These are phyloP conservation scores for Rubia yunnanensis DNA, from an alignment of 257 asterid species.

Conservation along the genomic window DNA sequence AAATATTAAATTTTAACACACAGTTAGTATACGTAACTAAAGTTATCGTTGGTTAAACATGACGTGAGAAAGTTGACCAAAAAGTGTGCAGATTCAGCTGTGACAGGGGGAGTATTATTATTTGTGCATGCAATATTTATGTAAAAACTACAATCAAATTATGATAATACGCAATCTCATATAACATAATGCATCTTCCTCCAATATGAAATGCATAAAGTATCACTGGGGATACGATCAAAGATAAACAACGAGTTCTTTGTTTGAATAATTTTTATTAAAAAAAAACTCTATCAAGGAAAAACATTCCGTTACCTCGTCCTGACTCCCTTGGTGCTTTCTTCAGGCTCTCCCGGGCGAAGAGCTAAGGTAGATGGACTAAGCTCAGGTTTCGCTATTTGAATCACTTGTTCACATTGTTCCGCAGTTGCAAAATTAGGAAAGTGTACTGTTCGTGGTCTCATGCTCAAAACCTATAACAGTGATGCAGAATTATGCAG, in stretches of 20 bases:
- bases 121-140: too few relatives aligned
- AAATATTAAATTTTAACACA: too few relatives aligned
- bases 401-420: constrained; percentile 58
- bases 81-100: too few relatives aligned
- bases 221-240: too few relatives aligned
- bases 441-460: constrained; percentile 72
- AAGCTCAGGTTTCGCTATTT: constrained; percentile 47
- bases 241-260: not conserved
- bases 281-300: not conserved
- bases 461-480: constrained; percentile 77
- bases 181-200: too few relatives aligned
- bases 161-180: too few relatives aligned
- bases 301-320: constrained; percentile 47
- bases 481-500: not conserved
- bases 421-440: constrained; percentile 83
- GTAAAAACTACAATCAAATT: too few relatives aligned
- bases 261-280: not conserved
- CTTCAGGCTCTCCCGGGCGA: constrained; percentile 80
- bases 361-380: constrained; percentile 74
- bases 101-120: too few relatives aligned
- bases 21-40: too few relatives aligned
- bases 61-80: too few relatives aligned
- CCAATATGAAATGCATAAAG: too few relatives aligned
- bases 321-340: constrained; percentile 74
- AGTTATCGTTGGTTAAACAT: too few relatives aligned